These are phyloP conservation scores for Pseudocercospora fuligena DNA, from an alignment of 2,329 filamentous ascomycete genomes.

Conservation along the genomic window DNA sequence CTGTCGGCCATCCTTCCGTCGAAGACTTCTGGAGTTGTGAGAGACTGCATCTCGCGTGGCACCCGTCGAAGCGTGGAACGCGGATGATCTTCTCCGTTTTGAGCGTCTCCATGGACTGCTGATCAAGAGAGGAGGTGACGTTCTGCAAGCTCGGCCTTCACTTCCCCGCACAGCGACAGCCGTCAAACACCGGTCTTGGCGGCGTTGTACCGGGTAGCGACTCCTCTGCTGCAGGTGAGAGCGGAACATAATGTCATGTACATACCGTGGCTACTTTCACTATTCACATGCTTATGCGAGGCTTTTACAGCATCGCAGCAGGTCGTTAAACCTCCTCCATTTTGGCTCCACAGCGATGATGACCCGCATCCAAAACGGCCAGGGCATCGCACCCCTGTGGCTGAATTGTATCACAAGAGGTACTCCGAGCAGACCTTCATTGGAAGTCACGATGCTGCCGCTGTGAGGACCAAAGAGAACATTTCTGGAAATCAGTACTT, in stretches of 20 bases:
- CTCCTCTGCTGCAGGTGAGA: background rate
- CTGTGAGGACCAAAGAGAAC: constrained; percentile 52
- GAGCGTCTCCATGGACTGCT: background rate
- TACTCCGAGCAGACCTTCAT: constrained; percentile 66
- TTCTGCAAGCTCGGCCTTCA: background rate
- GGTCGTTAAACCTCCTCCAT: background rate
- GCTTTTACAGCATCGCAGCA: constrained; percentile 2
- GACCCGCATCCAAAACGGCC: constrained; percentile 29
- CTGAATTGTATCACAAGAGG: constrained; percentile 58
- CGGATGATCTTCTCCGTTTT: constrained; percentile 14
- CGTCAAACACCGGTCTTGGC: background rate
- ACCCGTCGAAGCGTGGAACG: background rate
- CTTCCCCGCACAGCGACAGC: background rate
- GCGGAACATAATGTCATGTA: background rate
- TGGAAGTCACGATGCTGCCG: constrained; percentile 69
- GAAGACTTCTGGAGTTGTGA: background rate
- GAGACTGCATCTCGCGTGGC: background rate
- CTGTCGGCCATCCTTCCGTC: constrained; percentile 3
- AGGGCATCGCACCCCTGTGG: constrained; percentile 25
- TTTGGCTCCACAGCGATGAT: background rate
- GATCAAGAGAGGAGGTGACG: constrained; percentile 1
- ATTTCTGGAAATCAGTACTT: constrained; percentile 43
- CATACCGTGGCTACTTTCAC: background rate
- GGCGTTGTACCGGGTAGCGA: background rate
- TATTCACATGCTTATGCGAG: background rate